Evolutionary conservation across 177 flowering plant genomes (phyloP).

Genomic region (Tripterygium wilfordii): DNA sequence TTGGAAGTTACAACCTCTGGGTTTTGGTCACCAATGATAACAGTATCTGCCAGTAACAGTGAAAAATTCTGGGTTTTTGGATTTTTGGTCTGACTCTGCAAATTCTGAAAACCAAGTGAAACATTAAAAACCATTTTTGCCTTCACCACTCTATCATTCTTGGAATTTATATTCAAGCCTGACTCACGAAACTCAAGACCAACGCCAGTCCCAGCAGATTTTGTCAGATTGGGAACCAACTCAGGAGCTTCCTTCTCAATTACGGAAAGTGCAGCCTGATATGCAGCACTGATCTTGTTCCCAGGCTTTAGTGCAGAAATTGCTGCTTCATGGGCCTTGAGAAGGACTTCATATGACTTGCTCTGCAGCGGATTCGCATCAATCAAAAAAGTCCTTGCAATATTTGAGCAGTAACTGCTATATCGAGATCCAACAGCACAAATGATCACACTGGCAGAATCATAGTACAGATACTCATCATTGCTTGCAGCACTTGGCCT

Average conservation of each 20-base stretch:
- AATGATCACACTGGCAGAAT: constrained; percentile 68
- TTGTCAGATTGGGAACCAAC: too few relatives aligned
- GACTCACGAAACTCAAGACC: constrained; percentile 83
- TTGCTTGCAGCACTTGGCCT: constrained; percentile 73
- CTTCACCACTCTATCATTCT: constrained; percentile 57
- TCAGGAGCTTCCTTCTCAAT: too few relatives aligned
- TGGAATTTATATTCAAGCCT: constrained; percentile 57
- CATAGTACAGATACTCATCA: constrained; percentile 60
- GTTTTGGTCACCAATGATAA: constrained; percentile 31
- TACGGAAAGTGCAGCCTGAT: constrained; percentile 53
- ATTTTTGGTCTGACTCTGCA: constrained; percentile 38
- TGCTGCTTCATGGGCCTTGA: constrained; percentile 75
- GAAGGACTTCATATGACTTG: constrained; percentile 75
- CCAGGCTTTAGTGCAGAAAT: constrained; percentile 59
- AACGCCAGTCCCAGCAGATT: too few relatives aligned
- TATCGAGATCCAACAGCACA: constrained; percentile 80
- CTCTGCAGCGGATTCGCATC: constrained; percentile 57
- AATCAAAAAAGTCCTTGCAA: constrained; percentile 63
- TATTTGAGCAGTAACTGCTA: constrained; percentile 74
- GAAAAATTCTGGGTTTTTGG: constrained; percentile 51
- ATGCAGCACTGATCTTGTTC: constrained; percentile 43
- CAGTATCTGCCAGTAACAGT: constrained; percentile 68
- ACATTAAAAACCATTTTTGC: constrained; percentile 76
- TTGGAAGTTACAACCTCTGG: constrained; percentile 45
- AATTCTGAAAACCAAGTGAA: constrained; percentile 70